These are phyloP conservation scores for Penicillium sp. DNA, from an alignment of 2,329 filamentous ascomycete species.

Conservation along the genomic window DNA sequence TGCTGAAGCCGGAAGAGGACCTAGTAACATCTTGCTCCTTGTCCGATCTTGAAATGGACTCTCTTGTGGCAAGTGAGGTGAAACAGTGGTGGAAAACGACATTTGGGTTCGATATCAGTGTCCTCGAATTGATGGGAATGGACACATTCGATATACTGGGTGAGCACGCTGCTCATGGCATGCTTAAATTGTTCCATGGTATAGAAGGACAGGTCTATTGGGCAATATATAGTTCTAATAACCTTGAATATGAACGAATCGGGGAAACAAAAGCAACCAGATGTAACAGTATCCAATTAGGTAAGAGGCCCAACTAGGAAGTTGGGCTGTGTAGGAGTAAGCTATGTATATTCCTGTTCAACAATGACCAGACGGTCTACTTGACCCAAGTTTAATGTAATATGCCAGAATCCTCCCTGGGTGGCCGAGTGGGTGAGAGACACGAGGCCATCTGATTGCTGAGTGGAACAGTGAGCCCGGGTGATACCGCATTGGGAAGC, in stretches of 20 bases:
- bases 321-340: no score
- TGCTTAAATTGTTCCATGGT: conserved; percentile 8
- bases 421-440: neutral
- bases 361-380: neutral
- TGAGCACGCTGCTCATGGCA: conserved; percentile 9
- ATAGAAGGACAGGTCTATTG: neutral
- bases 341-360: neutral
- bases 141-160: conserved; percentile 14
- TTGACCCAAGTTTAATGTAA: no score
- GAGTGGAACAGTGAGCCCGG: neutral
- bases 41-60: conserved; percentile 28
- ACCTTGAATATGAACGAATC: neutral
- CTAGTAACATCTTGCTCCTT: conserved; percentile 20
- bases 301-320: no score
- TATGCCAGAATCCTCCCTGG: neutral
- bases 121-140: conserved; percentile 27
- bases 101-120: conserved; percentile 23
- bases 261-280: neutral
- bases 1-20: conserved; percentile 20
- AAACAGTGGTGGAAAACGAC: conserved; percentile 24
- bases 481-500: no score
- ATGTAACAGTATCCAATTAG: neutral
- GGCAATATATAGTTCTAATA: neutral
- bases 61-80: conserved; percentile 31
- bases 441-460: neutral